Conservation (phyloP, 2,329 filamentous ascomycete genomes). For the Cladosporium velox region DNA sequence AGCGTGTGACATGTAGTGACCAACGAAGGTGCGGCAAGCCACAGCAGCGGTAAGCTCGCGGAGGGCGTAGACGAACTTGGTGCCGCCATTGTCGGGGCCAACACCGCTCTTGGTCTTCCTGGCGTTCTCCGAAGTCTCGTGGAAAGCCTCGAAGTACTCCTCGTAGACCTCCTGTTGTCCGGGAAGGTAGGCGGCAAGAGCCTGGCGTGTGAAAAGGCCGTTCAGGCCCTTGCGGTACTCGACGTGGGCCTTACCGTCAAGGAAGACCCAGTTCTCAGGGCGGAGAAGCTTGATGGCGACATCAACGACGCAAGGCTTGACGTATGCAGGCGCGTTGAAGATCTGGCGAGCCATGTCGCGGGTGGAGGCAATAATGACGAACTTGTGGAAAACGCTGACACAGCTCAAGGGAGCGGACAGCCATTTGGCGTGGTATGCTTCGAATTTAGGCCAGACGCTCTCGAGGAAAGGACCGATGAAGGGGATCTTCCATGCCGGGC, state of each 20-base stretch:
- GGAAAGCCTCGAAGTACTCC: slow-evolving; percentile 77
- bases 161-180: slow-evolving; percentile 91
- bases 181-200: slow-evolving; percentile 84
- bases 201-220: slow-evolving; percentile 87
- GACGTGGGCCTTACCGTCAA: slow-evolving; percentile 91
- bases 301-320: slow-evolving; percentile 96
- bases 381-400: slow-evolving; percentile 99
- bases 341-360: slow-evolving; percentile 96
- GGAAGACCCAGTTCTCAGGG: slow-evolving; percentile 91
- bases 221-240: slow-evolving; percentile 98
- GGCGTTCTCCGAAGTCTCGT: slow-evolving; percentile 62
- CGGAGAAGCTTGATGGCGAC: slow-evolving; percentile 91
- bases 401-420: slow-evolving; percentile 87
- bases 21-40: slow-evolving; percentile 94
- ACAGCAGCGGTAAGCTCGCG: slow-evolving; percentile 94
- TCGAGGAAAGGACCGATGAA: slow-evolving; percentile 88
- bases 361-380: slow-evolving; percentile 93
- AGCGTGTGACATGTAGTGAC: slow-evolving; percentile 89
- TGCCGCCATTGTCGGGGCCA: slow-evolving; percentile 59
- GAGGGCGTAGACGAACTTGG: slow-evolving; percentile 90
- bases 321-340: slow-evolving; percentile 88
- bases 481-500: slow-evolving; percentile 51
- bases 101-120: slow-evolving; percentile 42
- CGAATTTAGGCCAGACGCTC: slow-evolving; percentile 88
- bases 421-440: slow-evolving; percentile 92